Evolutionary conservation across 2,329 filamentous ascomycete genomes (phyloP), one percentile per base, ranked within the genome.

Genomic region (Chaetothyriales sp.): DNA sequence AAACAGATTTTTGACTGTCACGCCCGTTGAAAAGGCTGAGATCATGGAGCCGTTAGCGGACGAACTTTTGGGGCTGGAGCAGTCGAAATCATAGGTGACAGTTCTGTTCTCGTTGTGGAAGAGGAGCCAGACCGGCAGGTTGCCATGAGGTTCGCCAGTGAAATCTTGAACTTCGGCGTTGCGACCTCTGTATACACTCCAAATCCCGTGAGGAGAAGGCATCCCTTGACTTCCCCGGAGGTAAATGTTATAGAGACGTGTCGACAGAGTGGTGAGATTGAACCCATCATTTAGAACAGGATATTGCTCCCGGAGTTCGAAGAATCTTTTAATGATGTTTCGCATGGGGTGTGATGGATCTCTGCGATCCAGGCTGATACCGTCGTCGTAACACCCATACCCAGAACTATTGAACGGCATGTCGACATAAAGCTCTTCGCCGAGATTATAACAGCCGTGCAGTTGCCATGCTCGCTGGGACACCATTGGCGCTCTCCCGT

Each of bases 391-490:
- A 57, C 75, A 78, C 2, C 73, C 76, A 25, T 61, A 58, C 1
- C 66, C 61, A 1, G 71, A 67, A 53, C 66, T 67, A 49, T 73
- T 70, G 36, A 73, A 62, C 0, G 74, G 75, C 62, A 73, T 72
- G 9, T 73, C 59, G 53, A 68, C 68, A 57, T 76, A 73, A 49
- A 75, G 70, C 8, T 66, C 67, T 50, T 69, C 69, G 3, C 68
- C 67, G 8, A 76, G 65, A 4, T 65, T 66, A 62, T 78, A 77
- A 60, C 75, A 78, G 10, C 75, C 75, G 56, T 78, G 75, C 49
- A 71, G 65, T 55, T 77, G 73, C 75, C 75, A 78, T 2, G 75
- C 75, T 7, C 68, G 67, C 4, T 71, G 64, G 3, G 73, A 70
- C 7, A 69, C 67, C 67, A 78, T 75, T 3, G 75, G 64, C 54